Evolutionary conservation across 2,329 filamentous ascomycete species (phyloP).

Genomic region (Rasamsonia emersonii): DNA sequence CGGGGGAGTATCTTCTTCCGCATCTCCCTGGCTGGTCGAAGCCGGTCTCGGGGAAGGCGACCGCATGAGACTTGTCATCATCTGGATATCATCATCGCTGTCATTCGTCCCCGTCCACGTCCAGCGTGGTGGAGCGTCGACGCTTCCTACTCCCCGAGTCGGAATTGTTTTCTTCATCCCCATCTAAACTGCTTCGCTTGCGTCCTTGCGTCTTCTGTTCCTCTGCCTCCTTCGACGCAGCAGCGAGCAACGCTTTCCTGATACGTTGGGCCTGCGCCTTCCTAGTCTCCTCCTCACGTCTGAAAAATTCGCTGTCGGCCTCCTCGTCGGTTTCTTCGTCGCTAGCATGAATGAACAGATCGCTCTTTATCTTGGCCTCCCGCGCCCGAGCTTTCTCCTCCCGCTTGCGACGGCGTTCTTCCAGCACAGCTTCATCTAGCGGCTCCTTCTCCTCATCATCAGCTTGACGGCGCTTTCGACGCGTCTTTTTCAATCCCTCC

Average conservation of each 20-base stretch:
- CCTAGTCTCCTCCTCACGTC: slow-evolving; percentile 59
- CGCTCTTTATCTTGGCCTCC: slow-evolving; percentile 71
- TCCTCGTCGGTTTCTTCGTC: slow-evolving; percentile 87
- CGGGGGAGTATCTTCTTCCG: slow-evolving; percentile 16
- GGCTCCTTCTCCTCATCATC: slow-evolving; percentile 43
- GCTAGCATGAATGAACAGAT: slow-evolving; percentile 68
- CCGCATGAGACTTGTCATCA: slow-evolving; percentile 16
- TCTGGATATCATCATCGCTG: slow-evolving; percentile 21
- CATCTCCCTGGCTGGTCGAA: slow-evolving; percentile 11
- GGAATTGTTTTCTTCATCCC: slow-evolving; percentile 13
- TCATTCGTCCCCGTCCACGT: slow-evolving; percentile 18
- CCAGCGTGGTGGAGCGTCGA: slow-evolving; percentile 15
- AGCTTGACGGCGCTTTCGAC: slow-evolving; percentile 45
- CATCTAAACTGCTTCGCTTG: slow-evolving; percentile 21
- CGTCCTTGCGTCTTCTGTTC: slow-evolving; percentile 13
- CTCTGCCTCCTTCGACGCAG: slow-evolving; percentile 13
- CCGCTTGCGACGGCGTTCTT: slow-evolving; percentile 53
- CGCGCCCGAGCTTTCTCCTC: slow-evolving; percentile 67
- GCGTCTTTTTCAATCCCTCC: slow-evolving; percentile 52
- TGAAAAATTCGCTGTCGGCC: slow-evolving; percentile 66
- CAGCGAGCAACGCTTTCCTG: slow-evolving; percentile 39
- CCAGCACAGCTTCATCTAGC: slow-evolving; percentile 52
- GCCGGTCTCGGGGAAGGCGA: slow-evolving; percentile 12
- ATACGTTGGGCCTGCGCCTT: slow-evolving; percentile 46
- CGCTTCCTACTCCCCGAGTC: slow-evolving; percentile 18